Evolutionary conservation across 805 yeast species (phyloP).

Genomic region (Starmerella davenportii): DNA sequence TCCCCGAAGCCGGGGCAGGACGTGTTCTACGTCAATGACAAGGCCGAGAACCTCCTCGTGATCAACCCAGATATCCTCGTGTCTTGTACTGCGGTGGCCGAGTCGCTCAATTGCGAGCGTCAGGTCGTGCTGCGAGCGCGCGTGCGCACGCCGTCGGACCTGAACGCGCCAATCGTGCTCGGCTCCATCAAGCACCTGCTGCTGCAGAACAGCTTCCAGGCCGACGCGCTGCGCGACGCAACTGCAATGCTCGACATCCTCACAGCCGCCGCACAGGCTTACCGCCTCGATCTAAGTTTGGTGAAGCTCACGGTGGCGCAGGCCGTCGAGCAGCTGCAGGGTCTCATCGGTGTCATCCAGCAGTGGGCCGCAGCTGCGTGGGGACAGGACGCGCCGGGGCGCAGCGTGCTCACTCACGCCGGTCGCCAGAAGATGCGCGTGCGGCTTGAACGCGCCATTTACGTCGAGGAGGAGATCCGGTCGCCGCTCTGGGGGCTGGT

Average conservation of each 20-base stretch:
- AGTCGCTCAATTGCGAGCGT: slow-evolving; percentile 55
- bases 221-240: slow-evolving; percentile 22
- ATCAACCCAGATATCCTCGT: slow-evolving; percentile 71
- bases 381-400: slow-evolving; percentile 26
- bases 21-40: slow-evolving; percentile 31
- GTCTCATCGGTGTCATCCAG: slow-evolving; percentile 29
- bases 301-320: slow-evolving; percentile 34
- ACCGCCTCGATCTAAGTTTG: slow-evolving; percentile 29
- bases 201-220: slow-evolving; percentile 37
- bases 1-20: neutral
- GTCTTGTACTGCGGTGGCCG: slow-evolving; percentile 68
- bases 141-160: slow-evolving; percentile 35
- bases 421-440: slow-evolving; percentile 29
- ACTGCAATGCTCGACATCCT: slow-evolving; percentile 16
- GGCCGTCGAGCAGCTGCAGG: slow-evolving; percentile 36
- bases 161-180: slow-evolving; percentile 45
- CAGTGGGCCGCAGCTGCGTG: slow-evolving; percentile 19
- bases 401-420: slow-evolving; percentile 1
- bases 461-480: slow-evolving; percentile 81
- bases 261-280: slow-evolving; percentile 16
- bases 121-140: slow-evolving; percentile 44
- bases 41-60: slow-evolving; percentile 43
- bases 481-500: slow-evolving; percentile 78
- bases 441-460: slow-evolving; percentile 25
- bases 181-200: slow-evolving; percentile 72